Conservation (phyloP, 192 early-diverging fungal species). For the Mortierella antarctica region DNA sequence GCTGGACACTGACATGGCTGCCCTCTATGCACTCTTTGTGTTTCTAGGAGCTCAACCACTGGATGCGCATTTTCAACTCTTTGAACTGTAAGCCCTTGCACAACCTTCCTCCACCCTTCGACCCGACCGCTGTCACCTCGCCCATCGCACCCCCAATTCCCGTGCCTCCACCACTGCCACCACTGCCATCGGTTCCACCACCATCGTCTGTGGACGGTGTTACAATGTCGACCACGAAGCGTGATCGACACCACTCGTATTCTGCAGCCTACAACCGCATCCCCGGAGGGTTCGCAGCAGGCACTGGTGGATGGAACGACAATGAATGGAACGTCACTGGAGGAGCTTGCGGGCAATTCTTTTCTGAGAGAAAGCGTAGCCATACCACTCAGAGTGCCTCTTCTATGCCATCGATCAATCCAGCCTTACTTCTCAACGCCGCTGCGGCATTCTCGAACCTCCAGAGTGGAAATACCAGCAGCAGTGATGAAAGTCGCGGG, state of each 20-base stretch:
- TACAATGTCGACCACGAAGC: neutral
- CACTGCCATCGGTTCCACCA: slow-evolving; percentile 22
- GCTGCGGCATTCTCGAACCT: slow-evolving; percentile 32
- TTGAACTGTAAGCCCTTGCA: slow-evolving; percentile 15
- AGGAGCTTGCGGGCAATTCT: neutral
- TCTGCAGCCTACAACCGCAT: neutral
- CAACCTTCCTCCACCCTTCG: slow-evolving; percentile 6
- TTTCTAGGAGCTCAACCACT: slow-evolving; percentile 36
- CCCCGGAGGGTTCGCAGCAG: neutral
- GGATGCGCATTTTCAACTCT: slow-evolving; percentile 38
- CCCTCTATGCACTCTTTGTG: neutral
- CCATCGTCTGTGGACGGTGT: neutral
- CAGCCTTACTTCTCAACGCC: slow-evolving; percentile 26
- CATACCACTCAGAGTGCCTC: neutral
- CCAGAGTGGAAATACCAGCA: too few relatives aligned
- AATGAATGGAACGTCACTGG: neutral
- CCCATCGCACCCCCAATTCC: neutral
- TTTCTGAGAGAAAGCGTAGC: slow-evolving; percentile 1
- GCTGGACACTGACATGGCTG: neutral
- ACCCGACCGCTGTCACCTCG: neutral
- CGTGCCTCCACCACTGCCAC: slow-evolving; percentile 26
- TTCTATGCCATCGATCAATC: slow-evolving; percentile 26
- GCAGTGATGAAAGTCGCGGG: neutral
- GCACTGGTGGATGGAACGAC: neutral
- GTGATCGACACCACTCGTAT: slow-evolving; percentile 19